Percentiles rank a stretch among this genome's conserved stretches.
Evolutionary conservation across 257 asterid species (phyloP).

Genomic region (Plantago elongata): DNA sequence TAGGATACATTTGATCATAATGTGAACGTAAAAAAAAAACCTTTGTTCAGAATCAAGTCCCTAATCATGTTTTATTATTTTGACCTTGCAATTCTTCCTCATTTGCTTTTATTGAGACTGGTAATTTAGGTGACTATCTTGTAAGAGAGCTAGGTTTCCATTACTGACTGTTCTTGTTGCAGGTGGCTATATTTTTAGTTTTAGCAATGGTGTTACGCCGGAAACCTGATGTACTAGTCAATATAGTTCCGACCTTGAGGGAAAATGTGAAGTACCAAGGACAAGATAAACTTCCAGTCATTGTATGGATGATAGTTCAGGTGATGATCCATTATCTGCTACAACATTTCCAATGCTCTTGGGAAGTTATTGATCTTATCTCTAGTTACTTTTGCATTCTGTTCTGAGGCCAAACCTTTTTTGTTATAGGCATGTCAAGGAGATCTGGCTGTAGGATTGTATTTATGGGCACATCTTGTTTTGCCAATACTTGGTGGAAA

Average conservation of each 20-base stretch:
- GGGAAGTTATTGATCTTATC: conserved; percentile 7
- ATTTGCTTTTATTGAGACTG: no score
- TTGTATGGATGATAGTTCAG: conserved; percentile 74
- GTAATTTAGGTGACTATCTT: no score
- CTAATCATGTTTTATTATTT: no score
- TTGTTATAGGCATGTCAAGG: conserved; percentile 61
- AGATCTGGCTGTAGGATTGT: conserved; percentile 73
- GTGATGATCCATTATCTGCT: conserved; percentile 24
- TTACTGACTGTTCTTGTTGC: conserved; percentile 20
- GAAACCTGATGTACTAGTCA: conserved; percentile 63
- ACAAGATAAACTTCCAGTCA: conserved; percentile 64
- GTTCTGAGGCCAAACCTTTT: conserved; percentile 17
- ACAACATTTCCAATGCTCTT: conserved; percentile 1
- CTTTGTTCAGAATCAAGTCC: no score
- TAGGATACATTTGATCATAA: no score
- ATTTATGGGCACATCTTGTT: conserved; percentile 62
- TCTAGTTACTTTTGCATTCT: conserved; percentile 12
- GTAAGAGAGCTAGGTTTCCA: neutral
- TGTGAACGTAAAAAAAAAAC: no score
- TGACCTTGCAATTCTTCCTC: no score
- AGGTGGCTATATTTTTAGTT: conserved; percentile 76
- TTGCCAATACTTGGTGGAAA: conserved; percentile 75
- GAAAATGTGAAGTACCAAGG: conserved; percentile 72
- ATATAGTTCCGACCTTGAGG: conserved; percentile 44
- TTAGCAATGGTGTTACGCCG: conserved; percentile 69